Base-by-base conservation (phyloP, 2,329 filamentous ascomycete species). In the Fusarium lateritium region DNA sequence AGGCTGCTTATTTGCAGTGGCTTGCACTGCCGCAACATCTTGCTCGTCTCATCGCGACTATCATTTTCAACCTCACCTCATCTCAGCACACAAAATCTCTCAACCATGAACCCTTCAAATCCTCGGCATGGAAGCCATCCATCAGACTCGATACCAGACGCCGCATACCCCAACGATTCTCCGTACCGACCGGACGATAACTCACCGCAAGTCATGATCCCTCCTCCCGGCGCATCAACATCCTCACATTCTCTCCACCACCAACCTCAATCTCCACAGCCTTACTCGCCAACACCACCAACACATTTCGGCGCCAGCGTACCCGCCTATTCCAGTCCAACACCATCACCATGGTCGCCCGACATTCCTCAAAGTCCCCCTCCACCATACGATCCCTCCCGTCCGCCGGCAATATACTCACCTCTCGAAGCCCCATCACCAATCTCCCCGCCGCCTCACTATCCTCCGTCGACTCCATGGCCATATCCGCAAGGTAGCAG, bases 81-180 rank as follows among this genome's bases (percentile, higher is more conserved):
- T 24, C 24, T 39, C 47, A 17, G 19, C 19, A 19, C 19, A 24
- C 31, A 11, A 33, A 43, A 17, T n/a, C n/a, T 51, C 47, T 55
- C 31, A 43, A 19, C 38, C 45, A 76, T 75, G 71, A 62, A 71
- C 49, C 55, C 57, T n/a, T 67, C 55, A 53, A 60, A 69, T 31
- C 13, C 57, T 31, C 62, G 46, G 8, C 57, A 67, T 51, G 56
- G 62, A 56, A 67, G 54, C 33, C 75, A 77, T 46, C 76, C 76
- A 10, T 77, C 76, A 22, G 62, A 75, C 26, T 74, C 75, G 17
- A 77, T 77, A 26, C 75, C 71, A 49, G 66, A 76, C 26, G 74
- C 76, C 47, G 76, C 76, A 38, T 77, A 76, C 42, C 76, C 76
- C 6, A 72, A 76, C 39, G 76, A 77, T 52, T 69, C 76, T n/a